Evolutionary conservation across 495 filamentous ascomycete species (phyloP).

Genomic region (Annulohypoxylon moriforme): DNA sequence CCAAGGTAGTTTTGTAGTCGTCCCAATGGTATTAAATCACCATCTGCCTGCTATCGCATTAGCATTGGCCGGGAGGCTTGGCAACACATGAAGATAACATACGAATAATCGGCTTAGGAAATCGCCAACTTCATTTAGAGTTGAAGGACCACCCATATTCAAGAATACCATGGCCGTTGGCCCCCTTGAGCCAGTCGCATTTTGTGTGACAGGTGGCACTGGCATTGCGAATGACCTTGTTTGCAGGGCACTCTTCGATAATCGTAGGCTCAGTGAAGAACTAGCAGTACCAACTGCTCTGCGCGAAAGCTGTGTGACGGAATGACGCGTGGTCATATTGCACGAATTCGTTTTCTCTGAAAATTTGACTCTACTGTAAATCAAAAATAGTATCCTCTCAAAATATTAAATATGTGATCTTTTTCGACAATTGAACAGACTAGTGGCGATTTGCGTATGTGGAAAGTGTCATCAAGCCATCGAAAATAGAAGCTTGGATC

Average conservation of each 20-base stretch:
- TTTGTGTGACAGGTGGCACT: conserved; percentile 79
- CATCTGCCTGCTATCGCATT: conserved; percentile 74
- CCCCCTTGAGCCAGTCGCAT: conserved; percentile 60
- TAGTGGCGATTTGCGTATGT: conserved; percentile 14
- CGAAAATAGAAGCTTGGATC: conserved; percentile 16
- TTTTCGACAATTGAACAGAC: background rate
- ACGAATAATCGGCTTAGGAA: conserved; percentile 97
- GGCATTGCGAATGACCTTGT: conserved; percentile 70
- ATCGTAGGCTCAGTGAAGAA: conserved; percentile 39
- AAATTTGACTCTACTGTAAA: background rate
- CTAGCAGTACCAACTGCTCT: conserved; percentile 50
- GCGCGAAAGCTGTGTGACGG: conserved; percentile 57
- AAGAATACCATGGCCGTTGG: conserved; percentile 98
- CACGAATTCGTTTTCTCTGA: conserved; percentile 2
- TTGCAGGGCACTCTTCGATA: conserved; percentile 49
- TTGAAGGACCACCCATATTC: conserved; percentile 98
- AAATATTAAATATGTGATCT: background rate
- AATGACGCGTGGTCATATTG: conserved; percentile 62
- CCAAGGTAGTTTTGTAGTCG: conserved; percentile 91
- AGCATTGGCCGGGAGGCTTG: conserved; percentile 2
- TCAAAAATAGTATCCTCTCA: background rate
- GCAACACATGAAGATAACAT: conserved; percentile 45
- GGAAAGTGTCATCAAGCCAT: conserved; percentile 12
- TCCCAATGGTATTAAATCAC: conserved; percentile 94
- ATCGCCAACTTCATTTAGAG: conserved; percentile 83